Conservation (phyloP, 2,329 filamentous ascomycete genomes). For the Neopestalotiopsis clavispora region DNA sequence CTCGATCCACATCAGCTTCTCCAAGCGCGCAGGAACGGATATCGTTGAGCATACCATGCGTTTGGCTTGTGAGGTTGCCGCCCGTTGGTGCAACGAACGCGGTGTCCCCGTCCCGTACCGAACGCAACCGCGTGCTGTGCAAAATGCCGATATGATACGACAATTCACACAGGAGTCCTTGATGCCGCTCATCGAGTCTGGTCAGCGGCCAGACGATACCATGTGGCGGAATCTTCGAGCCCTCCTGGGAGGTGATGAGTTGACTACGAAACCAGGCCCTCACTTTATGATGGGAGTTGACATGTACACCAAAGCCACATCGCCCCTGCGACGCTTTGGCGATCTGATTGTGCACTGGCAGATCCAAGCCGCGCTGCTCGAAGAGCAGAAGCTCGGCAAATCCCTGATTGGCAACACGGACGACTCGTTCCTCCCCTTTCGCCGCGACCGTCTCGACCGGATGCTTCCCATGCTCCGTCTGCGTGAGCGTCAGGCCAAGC, state of each 20-base stretch:
- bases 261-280: slow-evolving; percentile 57
- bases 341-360: slow-evolving; percentile 72
- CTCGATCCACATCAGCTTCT: slow-evolving; percentile 50
- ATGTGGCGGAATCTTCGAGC: slow-evolving; percentile 37
- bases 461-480: slow-evolving; percentile 56
- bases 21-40: slow-evolving; percentile 32
- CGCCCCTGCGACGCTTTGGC: slow-evolving; percentile 67
- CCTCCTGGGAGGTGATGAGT: slow-evolving; percentile 55
- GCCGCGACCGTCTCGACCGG: slow-evolving; percentile 42
- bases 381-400: slow-evolving; percentile 44
- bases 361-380: slow-evolving; percentile 61
- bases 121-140: slow-evolving; percentile 47
- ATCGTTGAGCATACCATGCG: slow-evolving; percentile 61
- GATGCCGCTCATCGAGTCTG: slow-evolving; percentile 43
- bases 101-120: slow-evolving; percentile 65
- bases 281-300: slow-evolving; percentile 63
- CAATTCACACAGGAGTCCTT: slow-evolving; percentile 43
- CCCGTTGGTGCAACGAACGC: slow-evolving; percentile 63
- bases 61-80: slow-evolving; percentile 65
- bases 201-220: slow-evolving; percentile 35
- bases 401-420: slow-evolving; percentile 39
- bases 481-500: slow-evolving; percentile 55
- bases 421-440: slow-evolving; percentile 51
- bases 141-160: slow-evolving; percentile 42
- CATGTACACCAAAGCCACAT: slow-evolving; percentile 68